Conservation (phyloP, 768 basidiomycete genomes). For the Boletus bicolor region DNA sequence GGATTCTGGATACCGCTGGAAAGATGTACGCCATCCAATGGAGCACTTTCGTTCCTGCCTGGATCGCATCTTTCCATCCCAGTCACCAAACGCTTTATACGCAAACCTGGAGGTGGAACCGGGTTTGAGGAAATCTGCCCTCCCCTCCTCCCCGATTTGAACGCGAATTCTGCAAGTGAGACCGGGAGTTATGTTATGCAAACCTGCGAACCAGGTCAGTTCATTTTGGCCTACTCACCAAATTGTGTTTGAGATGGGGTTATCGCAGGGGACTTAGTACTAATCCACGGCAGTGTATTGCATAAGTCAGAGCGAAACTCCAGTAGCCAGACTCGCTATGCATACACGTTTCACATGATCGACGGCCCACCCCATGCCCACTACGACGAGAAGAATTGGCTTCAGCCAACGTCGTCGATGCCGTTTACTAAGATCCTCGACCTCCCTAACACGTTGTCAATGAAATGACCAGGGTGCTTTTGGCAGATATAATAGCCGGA, state of each 20-base stretch:
- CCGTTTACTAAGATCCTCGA: slow-evolving; percentile 69
- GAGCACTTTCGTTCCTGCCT: slow-evolving; percentile 85
- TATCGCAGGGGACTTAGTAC: slow-evolving; percentile 73
- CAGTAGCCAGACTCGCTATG: slow-evolving; percentile 76
- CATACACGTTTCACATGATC: slow-evolving; percentile 97
- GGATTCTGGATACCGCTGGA: slow-evolving; percentile 98
- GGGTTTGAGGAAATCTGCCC: slow-evolving; percentile 68
- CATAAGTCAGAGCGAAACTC: slow-evolving; percentile 90
- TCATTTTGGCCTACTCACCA: background rate
- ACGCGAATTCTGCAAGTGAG: background rate
- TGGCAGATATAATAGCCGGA: background rate
- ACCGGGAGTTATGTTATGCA: slow-evolving; percentile 59
- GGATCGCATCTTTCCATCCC: slow-evolving; percentile 79
- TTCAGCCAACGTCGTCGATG: slow-evolving; percentile 82
- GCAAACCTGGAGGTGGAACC: slow-evolving; percentile 72
- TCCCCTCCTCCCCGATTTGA: slow-evolving; percentile 17
- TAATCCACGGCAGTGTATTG: slow-evolving; percentile 91
- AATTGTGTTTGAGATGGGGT: background rate
- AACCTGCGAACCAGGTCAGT: slow-evolving; percentile 67
- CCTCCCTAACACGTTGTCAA: slow-evolving; percentile 7
- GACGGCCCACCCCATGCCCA: slow-evolving; percentile 65
- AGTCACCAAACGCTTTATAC: slow-evolving; percentile 83
- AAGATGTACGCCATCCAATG: slow-evolving; percentile 76
- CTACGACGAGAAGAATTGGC: slow-evolving; percentile 93
- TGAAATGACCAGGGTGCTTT: background rate